These are phyloP conservation scores for Zymoseptoria passerinii DNA, from an alignment of 2,329 filamentous ascomycete species.

Conservation along the genomic window DNA sequence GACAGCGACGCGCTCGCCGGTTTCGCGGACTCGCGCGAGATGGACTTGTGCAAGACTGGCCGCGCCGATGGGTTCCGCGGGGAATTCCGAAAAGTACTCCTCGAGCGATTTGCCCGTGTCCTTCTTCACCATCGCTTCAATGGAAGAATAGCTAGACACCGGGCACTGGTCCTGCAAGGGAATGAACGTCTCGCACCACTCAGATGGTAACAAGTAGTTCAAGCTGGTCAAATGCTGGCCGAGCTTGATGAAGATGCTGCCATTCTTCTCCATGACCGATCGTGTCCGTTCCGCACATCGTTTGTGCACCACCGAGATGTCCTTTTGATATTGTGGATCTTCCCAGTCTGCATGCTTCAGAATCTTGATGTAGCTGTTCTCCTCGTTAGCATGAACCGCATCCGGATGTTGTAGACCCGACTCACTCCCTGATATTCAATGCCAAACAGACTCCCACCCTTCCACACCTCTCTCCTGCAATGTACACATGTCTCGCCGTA, in stretches of 20 bases:
- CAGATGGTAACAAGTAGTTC: conserved; percentile 82
- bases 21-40: conserved; percentile 71
- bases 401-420: not conserved
- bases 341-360: conserved; percentile 59
- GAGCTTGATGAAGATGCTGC: conserved; percentile 96
- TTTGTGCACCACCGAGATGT: conserved; percentile 78
- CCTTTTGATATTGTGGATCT: conserved; percentile 53
- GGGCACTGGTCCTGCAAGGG: conserved; percentile 94
- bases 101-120: conserved; percentile 74
- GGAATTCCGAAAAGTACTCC: conserved; percentile 82
- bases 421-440: conserved; percentile 80
- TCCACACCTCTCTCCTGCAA: conserved; percentile 66
- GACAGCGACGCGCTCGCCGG: conserved; percentile 80
- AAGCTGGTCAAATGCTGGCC: conserved; percentile 93
- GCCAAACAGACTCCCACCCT: conserved; percentile 67
- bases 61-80: conserved; percentile 72
- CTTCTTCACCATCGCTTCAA: conserved; percentile 73
- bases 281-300: conserved; percentile 85
- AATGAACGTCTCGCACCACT: conserved; percentile 95
- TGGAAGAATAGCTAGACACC: conserved; percentile 78
- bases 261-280: conserved; percentile 83
- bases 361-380: conserved; percentile 70
- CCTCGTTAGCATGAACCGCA: conserved; percentile 2
- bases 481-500: conserved; percentile 68
- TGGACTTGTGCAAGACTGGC: conserved; percentile 94